Evolutionary conservation across 805 yeast species (phyloP), one percentile per base, ranked within the genome.

Genomic region (Schizosaccharomyces cryophilus): DNA sequence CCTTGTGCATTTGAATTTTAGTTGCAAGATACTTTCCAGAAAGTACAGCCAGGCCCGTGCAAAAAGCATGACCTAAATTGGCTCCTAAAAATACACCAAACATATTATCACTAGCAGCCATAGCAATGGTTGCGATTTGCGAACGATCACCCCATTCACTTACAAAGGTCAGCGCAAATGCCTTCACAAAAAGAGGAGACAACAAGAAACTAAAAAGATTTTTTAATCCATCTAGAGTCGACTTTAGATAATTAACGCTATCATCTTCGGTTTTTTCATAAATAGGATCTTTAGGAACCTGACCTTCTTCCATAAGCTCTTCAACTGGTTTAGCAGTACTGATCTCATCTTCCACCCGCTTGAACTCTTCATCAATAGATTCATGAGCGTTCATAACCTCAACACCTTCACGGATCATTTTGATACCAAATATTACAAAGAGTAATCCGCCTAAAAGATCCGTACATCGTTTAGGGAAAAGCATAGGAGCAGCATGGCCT

Each of bases 131-230:
- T 55, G 96, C 95, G 62, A 93, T 87, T 74, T 93, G 99, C 13
- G 96, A 88, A 68, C 98, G 82, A 72, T 93, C 99, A 60, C 99
- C 99, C 95, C 97, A 88, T 74, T 93, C 99, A 63, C 96, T 98
- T 60, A 93, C 74, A 71, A 93, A 93, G 4, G 95, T 87, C 97
- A 93, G 90, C 61, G 81, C 81, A 69, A 93, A 93, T 4, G 90
- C 90, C 74, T 90, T 96, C 65, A 88, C 83, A 89, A 95, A 93
- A 9, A 82, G 73, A 3, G 98, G 97, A 2, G 95, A 84, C 62
- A 90, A 74, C 4, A 87, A 72, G 62, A 81, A 79, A 2, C 81
- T 71, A 2, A 83, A 80, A 60, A 85, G 74, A 65, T 82, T 77
- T 54, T 74, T 70, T 19, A 83, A 54, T 51, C 81, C 80, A 30